Base-by-base conservation (phyloP, 371 early-diverging fungal species). In the Capniomyces stellatus region DNA sequence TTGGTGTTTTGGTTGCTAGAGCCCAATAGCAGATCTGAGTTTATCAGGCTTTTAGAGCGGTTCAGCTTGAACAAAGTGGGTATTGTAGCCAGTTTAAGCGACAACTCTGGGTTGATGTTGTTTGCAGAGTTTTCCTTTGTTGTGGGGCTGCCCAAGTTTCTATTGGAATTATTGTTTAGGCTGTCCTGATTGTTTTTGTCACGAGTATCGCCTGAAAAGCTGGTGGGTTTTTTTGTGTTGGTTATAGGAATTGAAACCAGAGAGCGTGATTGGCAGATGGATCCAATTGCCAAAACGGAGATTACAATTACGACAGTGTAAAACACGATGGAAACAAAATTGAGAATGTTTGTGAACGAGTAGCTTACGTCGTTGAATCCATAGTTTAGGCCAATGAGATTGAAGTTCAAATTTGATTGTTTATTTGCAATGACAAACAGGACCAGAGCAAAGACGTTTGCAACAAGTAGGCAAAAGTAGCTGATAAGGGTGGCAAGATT, bases 391-490 rank as follows among this genome's bases (percentile, higher is more conserved):
- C 15, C 15, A 15, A 35, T 15, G n/a, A n/a, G n/a, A n/a, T n/a
- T n/a, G n/a, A n/a, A n/a, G n/a, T n/a, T n/a, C n/a, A n/a, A n/a
- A n/a, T n/a, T n/a, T n/a, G n/a, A n/a, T n/a, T n/a, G n/a, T 6
- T 35, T 35, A 15, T 65, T 54, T 23, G 19, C 1, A 2, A 65
- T 29, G 41, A 64, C 52, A 42, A 66, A 65, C 62, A 65, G 46
- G 22, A 66, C 65, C 52, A 65, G 51, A 19, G 67, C 65, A 48
- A 62, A 51, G 0, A 52, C 35, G 2, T 46, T 56, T 1, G 48
- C 57, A 1, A 43, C 30, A 1, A 54, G 18, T 1, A 66, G 6
- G 19, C 49, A 57, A 12, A 58, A 10, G 3, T 62, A 50, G 46
- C 29, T 50, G 4, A 61, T 12, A 30, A 69, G 46, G 31, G 30